Evolutionary conservation across 139 green algal genomes (phyloP).

Genomic region (Picochlorum costavermella): DNA sequence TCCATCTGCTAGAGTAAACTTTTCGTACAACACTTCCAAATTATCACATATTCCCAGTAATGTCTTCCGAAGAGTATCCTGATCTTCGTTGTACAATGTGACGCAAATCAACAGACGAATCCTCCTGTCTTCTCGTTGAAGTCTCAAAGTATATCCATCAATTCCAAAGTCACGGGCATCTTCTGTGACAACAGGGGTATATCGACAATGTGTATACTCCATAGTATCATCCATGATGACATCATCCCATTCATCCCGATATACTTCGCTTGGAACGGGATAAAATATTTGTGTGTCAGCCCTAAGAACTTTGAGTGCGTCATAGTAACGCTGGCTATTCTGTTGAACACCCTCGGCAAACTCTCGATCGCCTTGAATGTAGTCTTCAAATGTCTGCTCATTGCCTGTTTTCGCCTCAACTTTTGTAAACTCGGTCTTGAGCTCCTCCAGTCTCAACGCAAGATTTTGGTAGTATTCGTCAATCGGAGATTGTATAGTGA

Average conservation of each 20-base stretch:
- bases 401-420: constrained; percentile 2
- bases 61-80: constrained; percentile 35
- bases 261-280: constrained; percentile 26
- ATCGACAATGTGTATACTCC: constrained; percentile 33
- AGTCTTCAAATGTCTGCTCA: constrained; percentile 13
- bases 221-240: constrained; percentile 28
- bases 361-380: constrained; percentile 9
- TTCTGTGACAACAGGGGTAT: constrained; percentile 34
- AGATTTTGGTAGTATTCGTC: constrained; percentile 16
- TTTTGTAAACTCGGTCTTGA: constrained; percentile 10
- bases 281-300: constrained; percentile 27
- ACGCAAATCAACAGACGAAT: constrained; percentile 37
- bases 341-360: constrained; percentile 10
- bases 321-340: constrained; percentile 11
- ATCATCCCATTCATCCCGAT: constrained; percentile 34
- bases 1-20: constrained; percentile 25
- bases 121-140: constrained; percentile 27
- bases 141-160: constrained; percentile 30
- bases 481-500: constrained; percentile 10
- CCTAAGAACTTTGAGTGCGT: constrained; percentile 11
- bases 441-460: constrained; percentile 7
- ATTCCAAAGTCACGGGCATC: constrained; percentile 34
- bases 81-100: constrained; percentile 39
- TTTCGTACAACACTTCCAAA: constrained; percentile 31
- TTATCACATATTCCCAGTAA: constrained; percentile 37